Percentiles rank a stretch among this genome's conserved stretches.
Evolutionary conservation across 257 asterid species (phyloP).

Genomic region (Lycium ferocissimum): DNA sequence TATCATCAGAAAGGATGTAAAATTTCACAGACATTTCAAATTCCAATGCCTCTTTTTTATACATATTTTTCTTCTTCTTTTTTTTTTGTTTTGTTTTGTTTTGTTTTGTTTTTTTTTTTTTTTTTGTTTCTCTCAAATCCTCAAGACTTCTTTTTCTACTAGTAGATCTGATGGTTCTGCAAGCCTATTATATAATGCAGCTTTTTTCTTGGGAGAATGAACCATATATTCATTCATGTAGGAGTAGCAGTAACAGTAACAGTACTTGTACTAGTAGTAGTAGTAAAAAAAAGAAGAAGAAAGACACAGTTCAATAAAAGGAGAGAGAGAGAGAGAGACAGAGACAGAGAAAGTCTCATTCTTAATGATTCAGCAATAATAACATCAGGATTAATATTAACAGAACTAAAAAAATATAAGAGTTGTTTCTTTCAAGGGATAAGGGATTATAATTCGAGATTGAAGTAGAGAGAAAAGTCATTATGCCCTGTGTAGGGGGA

Average conservation of each 20-base stretch:
- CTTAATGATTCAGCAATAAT: constrained; percentile 31
- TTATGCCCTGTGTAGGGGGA: too few species aligned
- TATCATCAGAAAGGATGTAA: constrained; percentile 19
- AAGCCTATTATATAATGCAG: constrained; percentile 43
- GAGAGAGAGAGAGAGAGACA: constrained; percentile 35
- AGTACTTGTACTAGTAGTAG: not conserved
- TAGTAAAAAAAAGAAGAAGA: not conserved
- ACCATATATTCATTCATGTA: constrained; percentile 47
- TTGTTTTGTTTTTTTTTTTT: too few species aligned
- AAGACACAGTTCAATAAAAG: constrained; percentile 5
- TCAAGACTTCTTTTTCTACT: not conserved
- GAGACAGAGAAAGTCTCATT: constrained; percentile 34
- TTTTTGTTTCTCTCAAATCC: not conserved
- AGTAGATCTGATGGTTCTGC: constrained; percentile 68
- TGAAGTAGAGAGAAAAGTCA: too few species aligned
- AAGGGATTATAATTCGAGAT: too few species aligned
- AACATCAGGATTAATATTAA: not conserved
- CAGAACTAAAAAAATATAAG: not conserved
- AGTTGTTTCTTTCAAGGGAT: not conserved
- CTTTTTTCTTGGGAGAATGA: constrained; percentile 52
- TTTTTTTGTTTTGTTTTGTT: not conserved
- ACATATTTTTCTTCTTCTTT: not conserved
- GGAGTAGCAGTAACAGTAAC: not conserved
- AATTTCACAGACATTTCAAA: constrained; percentile 54
- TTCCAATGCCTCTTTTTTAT: constrained; percentile 49